Evolutionary conservation across 169 alveolate genomes (phyloP).

Genomic region (Plasmodium fragile): DNA sequence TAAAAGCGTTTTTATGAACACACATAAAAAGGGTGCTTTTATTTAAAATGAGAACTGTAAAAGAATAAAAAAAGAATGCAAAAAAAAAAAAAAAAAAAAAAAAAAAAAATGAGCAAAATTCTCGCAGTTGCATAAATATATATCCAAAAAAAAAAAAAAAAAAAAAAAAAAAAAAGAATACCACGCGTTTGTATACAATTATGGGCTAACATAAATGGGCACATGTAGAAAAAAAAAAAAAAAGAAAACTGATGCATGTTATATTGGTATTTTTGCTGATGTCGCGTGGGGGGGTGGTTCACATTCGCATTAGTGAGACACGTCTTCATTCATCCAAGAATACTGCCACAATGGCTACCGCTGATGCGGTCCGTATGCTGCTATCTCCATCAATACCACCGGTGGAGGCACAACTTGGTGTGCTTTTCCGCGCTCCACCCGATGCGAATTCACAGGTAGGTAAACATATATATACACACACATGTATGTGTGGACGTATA

Average conservation of each 20-base stretch:
- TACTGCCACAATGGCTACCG: neutral
- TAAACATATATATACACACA: neutral
- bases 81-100: conserved; percentile 2
- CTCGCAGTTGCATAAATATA: no score
- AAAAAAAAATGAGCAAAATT: no score
- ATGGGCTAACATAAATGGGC: neutral
- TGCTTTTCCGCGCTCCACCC: neutral
- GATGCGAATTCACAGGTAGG: neutral
- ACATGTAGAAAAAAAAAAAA: neutral
- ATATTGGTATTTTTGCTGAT: neutral
- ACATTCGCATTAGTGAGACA: neutral
- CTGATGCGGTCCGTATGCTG: neutral
- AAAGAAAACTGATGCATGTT: neutral
- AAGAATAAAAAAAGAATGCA: neutral
- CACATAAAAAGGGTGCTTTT: conserved; percentile 35
- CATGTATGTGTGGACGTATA: neutral
- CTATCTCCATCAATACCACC: neutral
- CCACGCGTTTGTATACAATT: conserved; percentile 15
- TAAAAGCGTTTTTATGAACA: conserved; percentile 32
- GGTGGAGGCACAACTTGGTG: neutral
- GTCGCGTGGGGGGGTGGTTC: neutral
- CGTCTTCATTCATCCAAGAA: neutral
- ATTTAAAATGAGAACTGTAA: conserved; percentile 10
- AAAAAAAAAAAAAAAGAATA: neutral
- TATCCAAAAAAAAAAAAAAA: no score